phyloP scores from a whole-genome alignment of 2,329 filamentous ascomycete species.

The Penicillium fuscoglaucum region DNA sequence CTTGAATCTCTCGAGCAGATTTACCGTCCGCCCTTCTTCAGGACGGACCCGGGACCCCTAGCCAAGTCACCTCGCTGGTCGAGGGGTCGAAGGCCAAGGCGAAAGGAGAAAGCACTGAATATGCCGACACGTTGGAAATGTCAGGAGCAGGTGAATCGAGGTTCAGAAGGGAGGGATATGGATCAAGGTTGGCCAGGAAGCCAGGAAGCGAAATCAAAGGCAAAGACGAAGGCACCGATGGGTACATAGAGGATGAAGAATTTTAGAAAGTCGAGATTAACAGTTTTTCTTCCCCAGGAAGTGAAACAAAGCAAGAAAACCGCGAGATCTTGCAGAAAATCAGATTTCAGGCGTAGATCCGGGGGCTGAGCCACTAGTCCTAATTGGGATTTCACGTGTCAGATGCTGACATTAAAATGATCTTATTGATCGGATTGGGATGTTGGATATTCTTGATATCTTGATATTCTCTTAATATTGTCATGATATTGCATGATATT shows the following conservation, averaged over 20 bases:
- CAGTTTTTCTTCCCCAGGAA: constrained; percentile 10
- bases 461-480: not conserved
- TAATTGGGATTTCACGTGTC: constrained; percentile 24
- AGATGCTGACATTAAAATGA: constrained; percentile 9
- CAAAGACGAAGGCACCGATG: constrained; percentile 31
- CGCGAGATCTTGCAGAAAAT: constrained; percentile 17
- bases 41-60: constrained; percentile 53
- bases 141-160: constrained; percentile 18
- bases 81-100: constrained; percentile 26
- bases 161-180: constrained; percentile 18
- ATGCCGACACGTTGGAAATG: constrained; percentile 15
- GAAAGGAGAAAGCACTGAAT: constrained; percentile 15
- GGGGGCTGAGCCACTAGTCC: constrained; percentile 21
- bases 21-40: constrained; percentile 55
- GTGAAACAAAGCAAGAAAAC: constrained; percentile 11
- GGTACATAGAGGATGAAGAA: constrained; percentile 38
- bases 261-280: not conserved
- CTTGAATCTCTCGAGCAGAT: constrained; percentile 29
- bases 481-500: not conserved
- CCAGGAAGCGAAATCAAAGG: constrained; percentile 32
- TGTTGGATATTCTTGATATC: not conserved
- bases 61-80: constrained; percentile 43
- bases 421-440: constrained; percentile 6
- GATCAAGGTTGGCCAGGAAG: constrained; percentile 27
- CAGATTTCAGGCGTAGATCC: constrained; percentile 26